Evolutionary conservation across 331 rosid species (phyloP).

Genomic region (Telfairia occidentalis): DNA sequence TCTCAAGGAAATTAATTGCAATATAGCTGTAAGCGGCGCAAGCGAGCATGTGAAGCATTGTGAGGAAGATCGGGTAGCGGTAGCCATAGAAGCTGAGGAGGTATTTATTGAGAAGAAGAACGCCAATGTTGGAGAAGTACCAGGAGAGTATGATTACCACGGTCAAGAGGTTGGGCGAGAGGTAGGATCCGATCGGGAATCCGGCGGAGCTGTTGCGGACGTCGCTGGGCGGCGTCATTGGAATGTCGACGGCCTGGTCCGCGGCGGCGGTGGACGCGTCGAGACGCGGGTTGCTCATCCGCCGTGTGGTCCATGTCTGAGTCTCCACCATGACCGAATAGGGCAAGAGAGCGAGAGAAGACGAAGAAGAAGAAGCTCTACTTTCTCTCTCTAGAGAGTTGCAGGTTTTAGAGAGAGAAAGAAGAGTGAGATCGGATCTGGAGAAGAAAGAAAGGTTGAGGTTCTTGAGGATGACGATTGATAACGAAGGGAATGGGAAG

Average conservation of each 20-base stretch:
- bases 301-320: conserved; percentile 93
- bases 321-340: conserved; percentile 74
- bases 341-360: neutral
- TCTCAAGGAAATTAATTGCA: conserved; percentile 48
- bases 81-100: conserved; percentile 74
- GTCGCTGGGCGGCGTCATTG: conserved; percentile 52
- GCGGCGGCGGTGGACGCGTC: conserved; percentile 24
- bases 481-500: neutral
- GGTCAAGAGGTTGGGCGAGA: conserved; percentile 35
- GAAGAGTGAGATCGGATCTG: conserved; percentile 2
- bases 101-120: conserved; percentile 81
- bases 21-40: conserved; percentile 57
- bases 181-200: conserved; percentile 17
- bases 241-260: conserved; percentile 54
- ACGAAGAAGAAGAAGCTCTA: neutral
- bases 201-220: conserved; percentile 25
- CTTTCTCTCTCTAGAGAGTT: conserved; percentile 7
- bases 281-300: conserved; percentile 83
- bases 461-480: neutral
- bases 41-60: conserved; percentile 92
- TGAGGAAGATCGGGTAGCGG: conserved; percentile 82
- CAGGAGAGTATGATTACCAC: conserved; percentile 45
- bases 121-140: conserved; percentile 88
- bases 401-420: conserved; percentile 1
- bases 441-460: neutral